phyloP scores from a whole-genome alignment of 1,284 basidiomycete species.

The Cryptococcus neoformans region DNA sequence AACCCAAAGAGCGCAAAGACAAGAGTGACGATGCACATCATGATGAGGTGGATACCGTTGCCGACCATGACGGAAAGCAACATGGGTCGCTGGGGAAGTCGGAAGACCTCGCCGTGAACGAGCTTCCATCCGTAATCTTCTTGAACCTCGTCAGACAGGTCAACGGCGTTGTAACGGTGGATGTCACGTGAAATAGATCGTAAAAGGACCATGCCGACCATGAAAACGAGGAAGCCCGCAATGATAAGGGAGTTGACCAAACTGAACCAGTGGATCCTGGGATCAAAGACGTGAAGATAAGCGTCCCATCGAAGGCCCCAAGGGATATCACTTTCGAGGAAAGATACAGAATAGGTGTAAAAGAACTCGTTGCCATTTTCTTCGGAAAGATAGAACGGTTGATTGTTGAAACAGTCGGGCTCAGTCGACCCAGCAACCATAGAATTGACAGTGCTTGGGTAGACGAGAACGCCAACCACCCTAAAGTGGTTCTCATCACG shows the following conservation, averaged over 20 bases:
- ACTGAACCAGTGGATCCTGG: conserved; percentile 69
- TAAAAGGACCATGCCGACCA: conserved; percentile 89
- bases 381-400: conserved; percentile 64
- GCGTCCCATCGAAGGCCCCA: conserved; percentile 91
- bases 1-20: conserved; percentile 98
- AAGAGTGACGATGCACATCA: conserved; percentile 87
- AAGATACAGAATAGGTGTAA: conserved; percentile 87
- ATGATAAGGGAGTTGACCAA: conserved; percentile 91
- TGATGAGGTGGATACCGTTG: conserved; percentile 83
- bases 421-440: conserved; percentile 21
- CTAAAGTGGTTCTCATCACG: conserved; percentile 67
- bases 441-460: conserved; percentile 61
- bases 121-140: conserved; percentile 97
- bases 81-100: conserved; percentile 74
- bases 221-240: conserved; percentile 78
- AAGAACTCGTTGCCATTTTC: conserved; percentile 63
- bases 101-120: conserved; percentile 93
- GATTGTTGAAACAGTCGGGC: conserved; percentile 36
- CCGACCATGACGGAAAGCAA: conserved; percentile 81
- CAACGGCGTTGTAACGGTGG: conserved; percentile 92
- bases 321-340: conserved; percentile 81
- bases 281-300: conserved; percentile 69
- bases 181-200: conserved; percentile 90
- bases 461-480: conserved; percentile 88
- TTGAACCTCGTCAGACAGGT: conserved; percentile 91